These are phyloP conservation scores for Starmerella davenportii DNA, from an alignment of 805 yeast species.

Conservation along the genomic window DNA sequence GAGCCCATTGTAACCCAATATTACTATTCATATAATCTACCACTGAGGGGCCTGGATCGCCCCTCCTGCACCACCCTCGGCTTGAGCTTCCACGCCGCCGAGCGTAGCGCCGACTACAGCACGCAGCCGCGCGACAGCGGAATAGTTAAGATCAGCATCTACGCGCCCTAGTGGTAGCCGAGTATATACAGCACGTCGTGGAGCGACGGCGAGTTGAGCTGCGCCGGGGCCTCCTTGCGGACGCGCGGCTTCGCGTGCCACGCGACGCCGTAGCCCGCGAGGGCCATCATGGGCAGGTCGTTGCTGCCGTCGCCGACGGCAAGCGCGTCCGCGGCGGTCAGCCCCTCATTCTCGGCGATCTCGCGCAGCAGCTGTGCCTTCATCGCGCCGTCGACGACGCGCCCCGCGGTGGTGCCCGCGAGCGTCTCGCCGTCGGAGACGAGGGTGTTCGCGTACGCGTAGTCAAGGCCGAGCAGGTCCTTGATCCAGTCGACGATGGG, in stretches of 20 bases:
- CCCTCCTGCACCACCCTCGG: no score
- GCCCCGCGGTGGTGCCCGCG: constrained; percentile 64
- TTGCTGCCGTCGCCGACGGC: constrained; percentile 98
- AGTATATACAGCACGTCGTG: constrained; percentile 62
- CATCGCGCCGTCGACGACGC: constrained; percentile 66
- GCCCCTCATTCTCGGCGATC: constrained; percentile 21
- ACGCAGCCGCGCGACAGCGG: no score
- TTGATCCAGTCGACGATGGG: constrained; percentile 71
- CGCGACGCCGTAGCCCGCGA: constrained; percentile 86
- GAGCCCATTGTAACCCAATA: no score
- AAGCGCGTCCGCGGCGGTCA: constrained; percentile 31
- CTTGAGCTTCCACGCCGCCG: no score
- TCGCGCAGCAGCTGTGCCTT: constrained; percentile 58
- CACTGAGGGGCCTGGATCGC: no score
- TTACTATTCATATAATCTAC: no score
- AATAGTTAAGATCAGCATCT: not conserved
- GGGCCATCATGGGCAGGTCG: constrained; percentile 79
- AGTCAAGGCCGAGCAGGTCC: constrained; percentile 51
- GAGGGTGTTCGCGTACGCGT: constrained; percentile 65
- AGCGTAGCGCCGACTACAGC: no score
- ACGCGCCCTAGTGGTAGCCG: constrained; percentile 34
- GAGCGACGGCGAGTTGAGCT: constrained; percentile 57
- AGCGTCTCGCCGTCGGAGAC: constrained; percentile 30
- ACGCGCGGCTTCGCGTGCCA: constrained; percentile 96
- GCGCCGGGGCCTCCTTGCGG: constrained; percentile 63